Evolutionary conservation across 768 basidiomycete species (phyloP).

Genomic region (Cyathus striatus): DNA sequence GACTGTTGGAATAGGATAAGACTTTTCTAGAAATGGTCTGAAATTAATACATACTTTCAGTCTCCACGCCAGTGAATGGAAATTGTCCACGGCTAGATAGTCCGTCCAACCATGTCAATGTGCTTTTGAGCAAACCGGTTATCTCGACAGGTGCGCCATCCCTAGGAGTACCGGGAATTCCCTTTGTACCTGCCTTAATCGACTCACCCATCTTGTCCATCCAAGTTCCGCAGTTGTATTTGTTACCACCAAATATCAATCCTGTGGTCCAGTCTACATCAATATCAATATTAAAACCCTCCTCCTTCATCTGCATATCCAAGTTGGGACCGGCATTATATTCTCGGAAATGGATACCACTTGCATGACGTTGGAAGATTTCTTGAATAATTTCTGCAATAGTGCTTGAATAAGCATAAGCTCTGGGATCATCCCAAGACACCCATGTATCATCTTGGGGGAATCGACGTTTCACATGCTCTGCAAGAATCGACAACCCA

Average conservation of each 20-base stretch:
- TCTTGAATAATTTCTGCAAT: slow-evolving; percentile 97
- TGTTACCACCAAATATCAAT: slow-evolving; percentile 82
- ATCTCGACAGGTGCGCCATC: slow-evolving; percentile 97
- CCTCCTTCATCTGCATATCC: slow-evolving; percentile 94
- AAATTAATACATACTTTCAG: slow-evolving; percentile 44
- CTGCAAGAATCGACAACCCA: slow-evolving; percentile 74
- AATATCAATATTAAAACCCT: slow-evolving; percentile 91
- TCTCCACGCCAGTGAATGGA: slow-evolving; percentile 87
- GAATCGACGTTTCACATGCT: slow-evolving; percentile 88
- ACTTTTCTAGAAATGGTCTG: background rate
- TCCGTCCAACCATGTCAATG: slow-evolving; percentile 80
- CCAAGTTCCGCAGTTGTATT: slow-evolving; percentile 89
- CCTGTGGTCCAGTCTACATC: slow-evolving; percentile 96
- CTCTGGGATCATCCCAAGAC: slow-evolving; percentile 78
- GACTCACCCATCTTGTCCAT: slow-evolving; percentile 99
- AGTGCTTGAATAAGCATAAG: slow-evolving; percentile 77
- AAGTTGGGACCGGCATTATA: slow-evolving; percentile 95
- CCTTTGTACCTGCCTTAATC: slow-evolving; percentile 86
- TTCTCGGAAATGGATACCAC: slow-evolving; percentile 91
- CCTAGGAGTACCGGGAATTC: slow-evolving; percentile 91
- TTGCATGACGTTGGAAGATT: slow-evolving; percentile 88
- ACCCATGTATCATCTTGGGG: slow-evolving; percentile 94
- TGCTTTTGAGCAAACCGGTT: slow-evolving; percentile 88
- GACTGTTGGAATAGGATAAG: slow-evolving; percentile 38
- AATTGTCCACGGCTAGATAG: slow-evolving; percentile 64